phyloP scores from a whole-genome alignment of 2,329 filamentous ascomycete species.

The Ilyonectria sp. region DNA sequence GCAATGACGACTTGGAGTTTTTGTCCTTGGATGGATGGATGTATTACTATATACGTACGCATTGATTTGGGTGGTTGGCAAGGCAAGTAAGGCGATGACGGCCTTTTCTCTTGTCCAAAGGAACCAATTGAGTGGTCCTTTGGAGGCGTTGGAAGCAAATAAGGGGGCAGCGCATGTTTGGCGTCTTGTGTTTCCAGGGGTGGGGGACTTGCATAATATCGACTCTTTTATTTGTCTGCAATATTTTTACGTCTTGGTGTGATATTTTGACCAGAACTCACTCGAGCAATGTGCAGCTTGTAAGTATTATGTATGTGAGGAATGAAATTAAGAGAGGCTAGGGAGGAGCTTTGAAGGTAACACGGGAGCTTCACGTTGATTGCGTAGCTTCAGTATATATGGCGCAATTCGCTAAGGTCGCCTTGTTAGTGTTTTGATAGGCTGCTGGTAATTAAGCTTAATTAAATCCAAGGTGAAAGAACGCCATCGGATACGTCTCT shows the following conservation, averaged over 20 bases:
- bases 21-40: slow-evolving; percentile 22
- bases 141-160: slow-evolving; percentile 17
- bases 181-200: not conserved
- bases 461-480: not conserved
- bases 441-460: not conserved
- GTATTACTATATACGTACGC: slow-evolving; percentile 22
- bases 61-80: slow-evolving; percentile 11
- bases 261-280: no score
- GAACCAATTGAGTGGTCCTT: slow-evolving; percentile 13
- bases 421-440: not conserved
- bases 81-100: slow-evolving; percentile 10
- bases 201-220: not conserved
- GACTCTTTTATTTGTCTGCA: not conserved
- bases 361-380: not conserved
- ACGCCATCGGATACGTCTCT: not conserved
- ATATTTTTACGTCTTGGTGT: not conserved
- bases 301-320: not conserved
- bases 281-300: no score
- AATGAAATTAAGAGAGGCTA: not conserved
- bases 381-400: not conserved
- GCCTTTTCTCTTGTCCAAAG: slow-evolving; percentile 3
- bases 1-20: slow-evolving; percentile 6
- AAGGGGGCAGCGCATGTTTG: slow-evolving; percentile 9
- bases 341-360: not conserved
- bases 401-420: no score